phyloP scores from a whole-genome alignment of 192 early-diverging fungal species.

The Coemansia sp. region DNA sequence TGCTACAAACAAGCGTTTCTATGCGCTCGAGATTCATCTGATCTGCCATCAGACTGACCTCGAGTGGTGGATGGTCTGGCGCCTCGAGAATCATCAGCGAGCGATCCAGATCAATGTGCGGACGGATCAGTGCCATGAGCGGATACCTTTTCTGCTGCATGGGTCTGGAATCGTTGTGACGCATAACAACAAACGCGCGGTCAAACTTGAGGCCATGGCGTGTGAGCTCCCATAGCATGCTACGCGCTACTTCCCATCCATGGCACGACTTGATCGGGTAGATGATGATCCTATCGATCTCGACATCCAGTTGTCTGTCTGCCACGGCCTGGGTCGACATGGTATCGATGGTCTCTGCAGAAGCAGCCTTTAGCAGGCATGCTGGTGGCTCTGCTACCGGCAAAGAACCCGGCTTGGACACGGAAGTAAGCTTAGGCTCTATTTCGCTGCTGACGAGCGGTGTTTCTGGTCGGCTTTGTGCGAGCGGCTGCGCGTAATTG shows the following conservation, averaged over 20 bases:
- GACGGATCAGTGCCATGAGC: slow-evolving; percentile 63
- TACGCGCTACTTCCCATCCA: slow-evolving; percentile 40
- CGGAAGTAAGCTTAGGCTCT: not conserved
- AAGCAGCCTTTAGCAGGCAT: not conserved
- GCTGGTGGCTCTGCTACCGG: not conserved
- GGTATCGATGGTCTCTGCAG: slow-evolving; percentile 11
- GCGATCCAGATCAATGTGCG: slow-evolving; percentile 43
- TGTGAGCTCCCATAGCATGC: slow-evolving; percentile 36
- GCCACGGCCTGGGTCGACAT: not conserved
- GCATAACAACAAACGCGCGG: slow-evolving; percentile 48
- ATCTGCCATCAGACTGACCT: slow-evolving; percentile 29
- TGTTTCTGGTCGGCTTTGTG: not conserved
- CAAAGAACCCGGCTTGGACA: too few relatives aligned
- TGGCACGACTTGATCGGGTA: slow-evolving; percentile 85
- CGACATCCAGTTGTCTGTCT: slow-evolving; percentile 5
- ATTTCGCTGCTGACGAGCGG: not conserved
- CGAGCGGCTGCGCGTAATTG: slow-evolving; percentile 16
- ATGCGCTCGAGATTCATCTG: slow-evolving; percentile 25
- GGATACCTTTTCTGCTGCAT: slow-evolving; percentile 72
- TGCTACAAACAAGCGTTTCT: slow-evolving; percentile 33
- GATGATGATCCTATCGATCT: slow-evolving; percentile 44
- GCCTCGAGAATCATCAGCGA: slow-evolving; percentile 55
- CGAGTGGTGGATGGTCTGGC: slow-evolving; percentile 25
- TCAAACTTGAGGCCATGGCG: slow-evolving; percentile 36
- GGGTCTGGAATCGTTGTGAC: slow-evolving; percentile 39